Evolutionary conservation across 2,329 filamentous ascomycete species (phyloP), one percentile per base, ranked within the genome.

Genomic region (Hymenoscyphus occultus): DNA sequence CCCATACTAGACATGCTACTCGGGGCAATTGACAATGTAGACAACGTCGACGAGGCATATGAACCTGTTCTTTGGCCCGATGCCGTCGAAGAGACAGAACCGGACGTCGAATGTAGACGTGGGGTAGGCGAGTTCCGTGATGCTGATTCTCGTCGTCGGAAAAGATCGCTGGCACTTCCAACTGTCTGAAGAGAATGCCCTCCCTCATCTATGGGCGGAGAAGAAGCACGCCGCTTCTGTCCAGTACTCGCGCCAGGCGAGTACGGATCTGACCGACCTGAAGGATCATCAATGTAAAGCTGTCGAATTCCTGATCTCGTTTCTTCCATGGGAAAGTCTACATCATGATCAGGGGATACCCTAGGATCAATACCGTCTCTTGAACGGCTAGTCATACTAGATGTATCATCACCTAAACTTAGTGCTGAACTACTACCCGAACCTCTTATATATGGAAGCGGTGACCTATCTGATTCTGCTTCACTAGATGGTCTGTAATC

Each of bases 1-100:
- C 82, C 83, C 68, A 87, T 83, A 73, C 86, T 90, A 40, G 87
- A 89, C 72, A 87, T 82, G 74, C 86, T 90, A 77, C 86, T 89
- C 56, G 83, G 83, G 67, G 77, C 77, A 69, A 84, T 79, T 19
- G 87, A 90, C 22, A 88, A 76, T 64, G 80, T 81, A 63, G 81
- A 82, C 62, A 88, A 76, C 64, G 80, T 81, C 63, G 81, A 82
- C 62, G 87, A 90, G 13, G 85, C 83, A 71, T 88, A 84, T 1
- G 87, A 90, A 35, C 83, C 83, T 57, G 83, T 86, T 68, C 85
- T 83, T 66, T 84, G 81, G 35, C 82, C 78, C 5, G 86, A 90
- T n/a, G 86, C 86, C 9, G 82, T 81, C n/a, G 88, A 88, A 5
- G 88, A 90, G 31, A 89, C 75, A 28, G 87, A 89, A 58, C 85